Conservation (phyloP, 805 yeast genomes). For the Starmera dryadoides region DNA sequence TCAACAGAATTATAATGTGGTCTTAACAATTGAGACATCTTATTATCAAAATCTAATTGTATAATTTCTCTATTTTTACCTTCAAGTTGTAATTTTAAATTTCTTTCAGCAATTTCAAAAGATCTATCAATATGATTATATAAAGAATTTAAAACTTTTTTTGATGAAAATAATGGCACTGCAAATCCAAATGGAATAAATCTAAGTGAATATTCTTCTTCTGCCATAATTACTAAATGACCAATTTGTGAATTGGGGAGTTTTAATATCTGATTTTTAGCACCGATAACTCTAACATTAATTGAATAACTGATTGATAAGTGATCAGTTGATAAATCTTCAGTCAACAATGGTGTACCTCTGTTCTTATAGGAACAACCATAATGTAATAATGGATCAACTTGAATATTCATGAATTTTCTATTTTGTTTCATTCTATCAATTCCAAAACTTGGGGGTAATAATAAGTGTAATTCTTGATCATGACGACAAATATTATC, state of each 20-base stretch:
- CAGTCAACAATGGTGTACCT: slow-evolving; percentile 51
- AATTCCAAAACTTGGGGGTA: slow-evolving; percentile 36
- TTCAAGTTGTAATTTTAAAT: slow-evolving; percentile 8
- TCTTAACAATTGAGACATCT: slow-evolving; percentile 9
- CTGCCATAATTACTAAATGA: slow-evolving; percentile 24
- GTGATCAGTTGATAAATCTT: slow-evolving; percentile 40
- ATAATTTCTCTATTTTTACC: slow-evolving; percentile 11
- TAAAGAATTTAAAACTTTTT: slow-evolving; percentile 4
- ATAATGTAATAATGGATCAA: slow-evolving; percentile 41
- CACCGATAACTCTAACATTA: slow-evolving; percentile 49
- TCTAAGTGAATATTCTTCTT: slow-evolving; percentile 28
- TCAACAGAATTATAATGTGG: not conserved
- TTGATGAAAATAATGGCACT: slow-evolving; percentile 13
- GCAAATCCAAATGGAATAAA: slow-evolving; percentile 33
- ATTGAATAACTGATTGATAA: slow-evolving; percentile 44
- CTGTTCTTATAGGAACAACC: slow-evolving; percentile 35
- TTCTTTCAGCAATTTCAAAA: slow-evolving; percentile 11
- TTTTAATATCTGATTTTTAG: slow-evolving; percentile 25
- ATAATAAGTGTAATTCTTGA: slow-evolving; percentile 19
- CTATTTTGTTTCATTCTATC: slow-evolving; percentile 21
- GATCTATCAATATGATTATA: slow-evolving; percentile 8
- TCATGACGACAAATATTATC: slow-evolving; percentile 45
- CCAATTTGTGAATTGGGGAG: slow-evolving; percentile 4
- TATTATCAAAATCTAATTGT: slow-evolving; percentile 9
- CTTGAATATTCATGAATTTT: slow-evolving; percentile 15